Conservation (phyloP, 306 rosid species). For the Pterocarpus santalinus region DNA sequence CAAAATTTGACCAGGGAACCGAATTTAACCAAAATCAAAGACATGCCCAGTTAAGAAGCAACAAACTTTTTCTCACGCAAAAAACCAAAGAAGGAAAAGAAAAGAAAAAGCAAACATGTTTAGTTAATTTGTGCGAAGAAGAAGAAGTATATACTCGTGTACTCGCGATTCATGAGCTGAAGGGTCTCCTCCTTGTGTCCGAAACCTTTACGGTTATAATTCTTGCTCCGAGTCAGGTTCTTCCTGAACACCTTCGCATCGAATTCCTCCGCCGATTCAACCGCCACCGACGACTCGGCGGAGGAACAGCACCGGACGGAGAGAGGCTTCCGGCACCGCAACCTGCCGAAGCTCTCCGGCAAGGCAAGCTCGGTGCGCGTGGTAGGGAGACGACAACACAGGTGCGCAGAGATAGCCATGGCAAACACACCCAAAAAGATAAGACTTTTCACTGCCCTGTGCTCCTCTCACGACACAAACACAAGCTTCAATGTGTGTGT, state of each 20-base stretch:
- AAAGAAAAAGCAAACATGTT: not conserved
- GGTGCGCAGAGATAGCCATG: constrained; percentile 79
- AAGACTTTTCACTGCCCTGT: not conserved
- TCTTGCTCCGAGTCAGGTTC: constrained; percentile 87
- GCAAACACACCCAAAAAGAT: not conserved
- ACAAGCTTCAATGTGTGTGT: too few relatives aligned
- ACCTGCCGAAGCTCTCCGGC: constrained; percentile 50
- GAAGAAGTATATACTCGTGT: constrained; percentile 67
- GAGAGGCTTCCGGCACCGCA: constrained; percentile 58
- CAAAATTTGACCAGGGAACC: not conserved
- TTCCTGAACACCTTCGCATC: constrained; percentile 88
- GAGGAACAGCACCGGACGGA: constrained; percentile 73
- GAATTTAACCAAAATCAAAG: not conserved
- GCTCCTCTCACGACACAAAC: not conserved
- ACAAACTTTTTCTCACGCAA: not conserved
- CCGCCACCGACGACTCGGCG: constrained; percentile 52
- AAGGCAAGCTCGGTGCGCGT: constrained; percentile 53
- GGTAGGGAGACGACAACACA: constrained; percentile 64
- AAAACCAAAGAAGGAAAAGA: not conserved
- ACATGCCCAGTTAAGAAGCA: not conserved
- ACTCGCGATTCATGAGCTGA: constrained; percentile 88
- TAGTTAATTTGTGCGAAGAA: not conserved
- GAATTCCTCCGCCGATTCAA: constrained; percentile 56
- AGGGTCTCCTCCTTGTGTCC: constrained; percentile 90
- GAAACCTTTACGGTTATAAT: constrained; percentile 89